phyloP scores from a whole-genome alignment of 345 rosid species.

The Arabidopsis suecica region DNA sequence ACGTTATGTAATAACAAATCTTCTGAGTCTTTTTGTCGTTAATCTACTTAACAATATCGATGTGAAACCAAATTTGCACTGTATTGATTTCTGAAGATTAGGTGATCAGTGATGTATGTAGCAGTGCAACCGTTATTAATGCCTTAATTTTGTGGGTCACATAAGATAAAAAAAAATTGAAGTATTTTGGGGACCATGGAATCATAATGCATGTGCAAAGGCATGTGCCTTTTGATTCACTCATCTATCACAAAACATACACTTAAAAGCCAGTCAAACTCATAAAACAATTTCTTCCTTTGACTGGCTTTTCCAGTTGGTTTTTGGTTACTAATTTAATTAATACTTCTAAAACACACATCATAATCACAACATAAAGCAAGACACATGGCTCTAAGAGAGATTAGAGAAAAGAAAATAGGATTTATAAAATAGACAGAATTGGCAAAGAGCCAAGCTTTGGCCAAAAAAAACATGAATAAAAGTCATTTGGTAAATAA shows the following conservation, averaged over 20 bases:
- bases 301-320: slow-evolving; percentile 41
- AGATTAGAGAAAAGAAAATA: slow-evolving; percentile 16
- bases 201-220: slow-evolving; percentile 51
- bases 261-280: slow-evolving; percentile 42
- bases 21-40: slow-evolving; percentile 30
- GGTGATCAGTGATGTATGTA: slow-evolving; percentile 27
- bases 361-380: slow-evolving; percentile 32
- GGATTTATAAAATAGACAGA: neutral
- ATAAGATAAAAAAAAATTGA: neutral
- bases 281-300: slow-evolving; percentile 18
- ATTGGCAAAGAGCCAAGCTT: neutral
- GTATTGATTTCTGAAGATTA: slow-evolving; percentile 27
- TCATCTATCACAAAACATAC: slow-evolving; percentile 35
- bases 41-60: slow-evolving; percentile 19
- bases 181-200: slow-evolving; percentile 42
- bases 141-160: slow-evolving; percentile 34
- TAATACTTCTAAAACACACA: slow-evolving; percentile 18
- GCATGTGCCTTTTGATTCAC: slow-evolving; percentile 48
- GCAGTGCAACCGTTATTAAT: slow-evolving; percentile 33
- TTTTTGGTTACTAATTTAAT: slow-evolving; percentile 17
- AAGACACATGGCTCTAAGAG: neutral
- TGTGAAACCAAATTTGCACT: slow-evolving; percentile 41
- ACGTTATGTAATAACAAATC: slow-evolving; percentile 34
- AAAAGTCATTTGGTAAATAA: neutral
- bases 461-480: neutral